Conservation (phyloP, 306 rosid genomes). For the Prunus dulcis region DNA sequence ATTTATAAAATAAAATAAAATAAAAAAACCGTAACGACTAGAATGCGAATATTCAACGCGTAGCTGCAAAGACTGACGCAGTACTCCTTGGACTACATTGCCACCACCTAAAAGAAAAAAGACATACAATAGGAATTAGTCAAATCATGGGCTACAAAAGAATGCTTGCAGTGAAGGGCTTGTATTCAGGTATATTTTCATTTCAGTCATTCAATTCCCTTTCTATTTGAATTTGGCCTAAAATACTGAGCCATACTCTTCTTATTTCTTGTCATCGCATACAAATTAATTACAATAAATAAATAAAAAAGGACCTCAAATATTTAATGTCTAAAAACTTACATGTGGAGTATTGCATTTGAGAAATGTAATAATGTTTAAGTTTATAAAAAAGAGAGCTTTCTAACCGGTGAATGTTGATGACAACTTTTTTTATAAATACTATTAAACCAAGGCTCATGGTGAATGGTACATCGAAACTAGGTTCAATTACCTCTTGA, state of each 20-base stretch:
- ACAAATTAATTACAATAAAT: not conserved
- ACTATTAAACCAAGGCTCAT: too few relatives aligned
- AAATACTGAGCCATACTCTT: not conserved
- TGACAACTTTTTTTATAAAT: too few relatives aligned
- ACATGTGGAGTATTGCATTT: not conserved
- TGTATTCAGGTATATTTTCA: not conserved
- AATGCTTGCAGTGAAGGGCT: too few relatives aligned
- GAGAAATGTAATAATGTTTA: too few relatives aligned
- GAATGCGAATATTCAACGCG: not conserved
- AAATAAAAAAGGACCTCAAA: not conserved
- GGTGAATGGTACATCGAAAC: too few relatives aligned
- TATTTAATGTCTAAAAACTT: not conserved
- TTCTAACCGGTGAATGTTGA: too few relatives aligned
- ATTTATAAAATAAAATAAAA: not conserved
- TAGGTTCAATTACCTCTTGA: too few relatives aligned
- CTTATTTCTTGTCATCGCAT: not conserved
- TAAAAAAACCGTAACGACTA: not conserved
- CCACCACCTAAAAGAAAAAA: not conserved
- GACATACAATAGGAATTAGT: not conserved
- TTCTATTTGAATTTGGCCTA: not conserved
- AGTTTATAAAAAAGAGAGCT: too few relatives aligned
- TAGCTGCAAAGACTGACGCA: not conserved
- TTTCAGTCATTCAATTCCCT: not conserved
- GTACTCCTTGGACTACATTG: not conserved
- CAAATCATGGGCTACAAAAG: not conserved